Percentiles rank a stretch among this genome's conserved stretches.
phyloP scores from a whole-genome alignment of 1,139 yeast genomes.

The Yamadazyma trypodendri region DNA sequence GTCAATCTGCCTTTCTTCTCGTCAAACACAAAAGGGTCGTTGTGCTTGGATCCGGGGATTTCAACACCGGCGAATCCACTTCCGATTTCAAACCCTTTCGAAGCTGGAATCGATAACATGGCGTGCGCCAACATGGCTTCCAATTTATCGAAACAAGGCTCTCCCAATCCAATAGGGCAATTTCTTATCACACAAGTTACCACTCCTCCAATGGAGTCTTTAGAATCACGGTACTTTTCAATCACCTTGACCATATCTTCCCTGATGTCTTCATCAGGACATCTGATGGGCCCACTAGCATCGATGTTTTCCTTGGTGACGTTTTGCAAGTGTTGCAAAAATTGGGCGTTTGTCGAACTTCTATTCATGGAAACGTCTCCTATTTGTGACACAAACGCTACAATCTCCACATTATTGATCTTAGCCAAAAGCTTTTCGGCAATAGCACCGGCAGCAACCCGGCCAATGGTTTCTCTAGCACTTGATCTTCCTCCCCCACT shows the following conservation, averaged over 20 bases:
- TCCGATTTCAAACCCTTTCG: slow-evolving; percentile 97
- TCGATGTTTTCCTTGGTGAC: slow-evolving; percentile 90
- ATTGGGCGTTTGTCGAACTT: slow-evolving; percentile 62
- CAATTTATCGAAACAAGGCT: slow-evolving; percentile 94
- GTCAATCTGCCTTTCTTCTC: slow-evolving; percentile 59
- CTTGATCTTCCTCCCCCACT: slow-evolving; percentile 98
- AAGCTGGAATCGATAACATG: slow-evolving; percentile 95
- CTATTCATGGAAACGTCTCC: slow-evolving; percentile 79
- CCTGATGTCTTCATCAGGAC: slow-evolving; percentile 76
- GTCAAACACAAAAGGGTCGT: slow-evolving; percentile 75
- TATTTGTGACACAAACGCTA: slow-evolving; percentile 91
- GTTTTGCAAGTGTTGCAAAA: slow-evolving; percentile 64
- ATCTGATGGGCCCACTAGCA: slow-evolving; percentile 84
- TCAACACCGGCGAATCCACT: slow-evolving; percentile 90
- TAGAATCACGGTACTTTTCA: slow-evolving; percentile 79
- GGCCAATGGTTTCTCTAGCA: slow-evolving; percentile 96
- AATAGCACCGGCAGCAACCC: slow-evolving; percentile 98
- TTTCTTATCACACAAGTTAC: slow-evolving; percentile 97
- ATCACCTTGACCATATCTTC: slow-evolving; percentile 83
- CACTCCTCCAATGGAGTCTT: slow-evolving; percentile 96
- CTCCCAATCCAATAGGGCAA: slow-evolving; percentile 92
- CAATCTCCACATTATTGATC: slow-evolving; percentile 85
- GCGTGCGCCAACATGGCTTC: slow-evolving; percentile 97
- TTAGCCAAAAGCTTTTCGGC: slow-evolving; percentile 86
- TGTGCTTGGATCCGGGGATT: slow-evolving; percentile 91